Conservation (phyloP, 2,329 filamentous ascomycete species). For the Aspergillus nomiae region DNA sequence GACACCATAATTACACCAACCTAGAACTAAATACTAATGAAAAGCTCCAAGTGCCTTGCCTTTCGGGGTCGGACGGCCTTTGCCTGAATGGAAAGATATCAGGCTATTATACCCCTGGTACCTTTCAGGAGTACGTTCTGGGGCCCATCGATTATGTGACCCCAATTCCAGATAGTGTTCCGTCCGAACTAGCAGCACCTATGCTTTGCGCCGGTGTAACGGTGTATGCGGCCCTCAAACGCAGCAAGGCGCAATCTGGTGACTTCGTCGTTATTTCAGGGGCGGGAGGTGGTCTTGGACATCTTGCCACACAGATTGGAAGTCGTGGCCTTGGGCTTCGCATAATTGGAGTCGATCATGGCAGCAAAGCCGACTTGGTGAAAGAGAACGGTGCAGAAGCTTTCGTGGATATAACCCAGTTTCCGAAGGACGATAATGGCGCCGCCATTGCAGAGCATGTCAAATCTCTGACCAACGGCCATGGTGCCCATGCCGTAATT, state of each 20-base stretch:
- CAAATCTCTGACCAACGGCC: slow-evolving; percentile 55
- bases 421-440: slow-evolving; percentile 47
- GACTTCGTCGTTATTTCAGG: slow-evolving; percentile 62
- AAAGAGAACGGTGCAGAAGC: slow-evolving; percentile 63
- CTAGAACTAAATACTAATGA: background rate
- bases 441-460: slow-evolving; percentile 57
- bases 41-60: slow-evolving; percentile 45
- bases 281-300: slow-evolving; percentile 63
- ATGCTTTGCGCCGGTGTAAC: slow-evolving; percentile 69
- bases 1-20: background rate
- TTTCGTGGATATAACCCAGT: slow-evolving; percentile 63
- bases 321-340: slow-evolving; percentile 60
- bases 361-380: slow-evolving; percentile 59
- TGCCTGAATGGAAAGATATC: slow-evolving; percentile 60
- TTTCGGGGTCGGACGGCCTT: slow-evolving; percentile 54
- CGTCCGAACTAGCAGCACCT: slow-evolving; percentile 64
- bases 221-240: slow-evolving; percentile 64
- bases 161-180: slow-evolving; percentile 64
- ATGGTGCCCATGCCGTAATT: slow-evolving; percentile 63
- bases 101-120: slow-evolving; percentile 68
- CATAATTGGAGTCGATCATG: slow-evolving; percentile 66
- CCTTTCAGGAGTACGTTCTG: slow-evolving; percentile 70
- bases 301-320: slow-evolving; percentile 62
- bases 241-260: slow-evolving; percentile 58
- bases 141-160: slow-evolving; percentile 68